Evolutionary conservation across 257 asterid genomes (phyloP), one percentile per base, ranked within the genome.

Genomic region (Salvia rosmarinus): DNA sequence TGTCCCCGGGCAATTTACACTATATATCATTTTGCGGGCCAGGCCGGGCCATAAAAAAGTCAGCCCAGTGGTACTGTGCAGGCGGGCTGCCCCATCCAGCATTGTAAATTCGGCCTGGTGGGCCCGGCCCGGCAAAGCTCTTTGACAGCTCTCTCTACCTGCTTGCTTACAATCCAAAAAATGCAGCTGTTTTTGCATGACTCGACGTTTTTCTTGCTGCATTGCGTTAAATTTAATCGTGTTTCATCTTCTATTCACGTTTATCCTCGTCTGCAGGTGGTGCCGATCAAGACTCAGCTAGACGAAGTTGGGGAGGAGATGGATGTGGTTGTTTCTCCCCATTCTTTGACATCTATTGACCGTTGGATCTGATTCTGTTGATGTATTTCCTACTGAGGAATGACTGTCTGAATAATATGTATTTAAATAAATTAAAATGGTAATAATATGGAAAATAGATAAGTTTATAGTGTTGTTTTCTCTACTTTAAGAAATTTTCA

Each of bases 341-440:
- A 74, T 59, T 90, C 97, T 4, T 37, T 90, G 17, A 85, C 88
- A 1, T 80, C 89, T 8, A 39, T 85, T 37, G 95, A 90, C 67
- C 28, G 74, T 67, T 62, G 84, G 79, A 59, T 79, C 81, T 42
- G 80, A 54, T 76, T 51, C 82, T 57, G 78, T 20, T 34, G 63
- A 64, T 77, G 75, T 56, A 80, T 72, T 60, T 77, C 89, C 10
- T 68, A 71, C 72, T 84, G 61, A 75, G 61, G 44, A 8, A 72
- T 42, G 9, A 44, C 21, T 68, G 23, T 52, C 30, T 16, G 39
- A 55, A 64, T 70, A 17, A 20, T 20, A 28, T 51, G 0, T 13
- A 9, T 9, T 20, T 66, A 30, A 35, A 49, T 66, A 42, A 64
- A 70, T 69, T 17, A 47, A 57, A 64, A 40, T 39, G 64, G 49